Percentiles rank a stretch among this genome's conserved stretches.
phyloP scores from a whole-genome alignment of 228 moss, liverwort and hornwort species.

The Sphagnum magellanicum region DNA sequence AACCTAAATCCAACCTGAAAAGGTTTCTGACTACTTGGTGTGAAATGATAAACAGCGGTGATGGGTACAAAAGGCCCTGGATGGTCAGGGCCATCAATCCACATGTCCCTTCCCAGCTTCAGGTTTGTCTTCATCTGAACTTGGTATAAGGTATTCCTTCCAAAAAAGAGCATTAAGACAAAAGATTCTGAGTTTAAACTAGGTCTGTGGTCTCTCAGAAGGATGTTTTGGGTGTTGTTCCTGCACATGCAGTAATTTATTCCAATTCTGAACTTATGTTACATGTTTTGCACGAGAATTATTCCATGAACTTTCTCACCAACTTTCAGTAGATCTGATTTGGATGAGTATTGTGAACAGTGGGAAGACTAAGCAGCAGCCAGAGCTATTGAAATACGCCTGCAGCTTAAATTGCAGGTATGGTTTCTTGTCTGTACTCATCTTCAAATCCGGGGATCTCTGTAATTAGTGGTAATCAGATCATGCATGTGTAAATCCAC shows the following conservation, averaged over 20 bases:
- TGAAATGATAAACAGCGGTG: slow-evolving; percentile 15
- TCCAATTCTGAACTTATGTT: background rate
- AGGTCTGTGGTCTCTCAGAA: background rate
- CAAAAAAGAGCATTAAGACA: too few relatives aligned
- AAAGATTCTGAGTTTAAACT: too few relatives aligned
- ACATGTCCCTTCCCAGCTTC: slow-evolving; percentile 69
- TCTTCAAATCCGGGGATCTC: background rate
- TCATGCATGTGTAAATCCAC: background rate
- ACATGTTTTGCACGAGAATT: background rate
- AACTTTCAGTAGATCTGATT: background rate
- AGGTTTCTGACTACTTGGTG: background rate
- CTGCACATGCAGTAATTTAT: background rate
- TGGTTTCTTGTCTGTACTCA: background rate
- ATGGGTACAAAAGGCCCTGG: slow-evolving; percentile 25
- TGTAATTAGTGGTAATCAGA: background rate
- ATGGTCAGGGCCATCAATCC: slow-evolving; percentile 42
- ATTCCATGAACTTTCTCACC: background rate
- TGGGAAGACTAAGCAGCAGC: slow-evolving; percentile 54
- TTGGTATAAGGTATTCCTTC: background rate
- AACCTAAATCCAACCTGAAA: too few relatives aligned
- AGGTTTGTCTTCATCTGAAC: slow-evolving; percentile 18
- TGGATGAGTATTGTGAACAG: slow-evolving; percentile 7
- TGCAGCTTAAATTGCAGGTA: slow-evolving; percentile 59
- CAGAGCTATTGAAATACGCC: slow-evolving; percentile 55
- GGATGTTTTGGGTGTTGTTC: background rate